Percentiles rank a stretch among this genome's conserved stretches.
Conservation (phyloP, 306 rosid genomes). For the Corylus americana region DNA sequence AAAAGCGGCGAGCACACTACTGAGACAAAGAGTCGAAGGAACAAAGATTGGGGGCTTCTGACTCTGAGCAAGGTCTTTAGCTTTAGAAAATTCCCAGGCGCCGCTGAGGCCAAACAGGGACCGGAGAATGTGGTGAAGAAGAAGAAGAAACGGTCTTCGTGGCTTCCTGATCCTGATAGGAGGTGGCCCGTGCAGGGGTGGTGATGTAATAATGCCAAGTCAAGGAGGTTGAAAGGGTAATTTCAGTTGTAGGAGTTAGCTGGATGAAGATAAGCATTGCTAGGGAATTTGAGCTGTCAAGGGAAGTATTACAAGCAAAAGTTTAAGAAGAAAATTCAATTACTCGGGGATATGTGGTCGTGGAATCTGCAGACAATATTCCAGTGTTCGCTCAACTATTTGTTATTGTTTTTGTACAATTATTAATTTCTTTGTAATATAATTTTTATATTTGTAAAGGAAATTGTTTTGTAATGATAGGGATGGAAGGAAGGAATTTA, state of each 20-base stretch:
- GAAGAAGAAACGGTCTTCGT: conserved; percentile 51
- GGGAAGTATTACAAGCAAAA: not conserved
- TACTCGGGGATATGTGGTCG: too few relatives aligned
- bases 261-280: not conserved
- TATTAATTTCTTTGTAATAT: too few relatives aligned
- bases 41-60: conserved; percentile 35
- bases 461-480: too few relatives aligned
- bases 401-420: too few relatives aligned
- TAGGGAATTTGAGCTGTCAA: not conserved
- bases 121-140: conserved; percentile 3
- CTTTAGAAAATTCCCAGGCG: conserved; percentile 24
- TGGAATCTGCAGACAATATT: too few relatives aligned
- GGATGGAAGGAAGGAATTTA: too few relatives aligned
- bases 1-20: conserved; percentile 21
- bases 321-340: not conserved
- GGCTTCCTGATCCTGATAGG: conserved; percentile 58
- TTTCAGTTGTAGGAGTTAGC: not conserved
- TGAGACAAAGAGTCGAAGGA: conserved; percentile 19
- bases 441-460: too few relatives aligned
- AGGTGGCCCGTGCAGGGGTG: conserved; percentile 74
- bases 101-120: not conserved
- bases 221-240: not conserved
- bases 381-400: not conserved
- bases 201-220: conserved; percentile 26
- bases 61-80: conserved; percentile 37